Conservation (phyloP, 169 alveolate species). For the Cytauxzoon felis region DNA sequence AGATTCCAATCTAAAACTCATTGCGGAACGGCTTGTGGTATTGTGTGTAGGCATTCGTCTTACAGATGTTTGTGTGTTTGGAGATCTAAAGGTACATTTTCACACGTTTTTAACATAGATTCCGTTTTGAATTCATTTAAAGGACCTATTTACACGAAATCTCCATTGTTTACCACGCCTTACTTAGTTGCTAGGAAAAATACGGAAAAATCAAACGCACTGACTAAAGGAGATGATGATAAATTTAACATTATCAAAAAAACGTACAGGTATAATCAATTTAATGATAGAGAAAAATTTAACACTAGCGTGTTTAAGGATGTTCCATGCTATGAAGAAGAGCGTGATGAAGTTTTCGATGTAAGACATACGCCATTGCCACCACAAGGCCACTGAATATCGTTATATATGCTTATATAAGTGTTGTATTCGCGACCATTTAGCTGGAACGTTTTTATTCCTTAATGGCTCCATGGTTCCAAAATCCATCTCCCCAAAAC, state of each 20-base stretch:
- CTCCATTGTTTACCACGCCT: slow-evolving; percentile 64
- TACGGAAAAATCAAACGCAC: slow-evolving; percentile 3
- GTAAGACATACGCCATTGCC: too few species aligned
- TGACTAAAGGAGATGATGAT: slow-evolving; percentile 3
- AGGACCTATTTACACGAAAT: slow-evolving; percentile 63
- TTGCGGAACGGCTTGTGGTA: slow-evolving; percentile 73
- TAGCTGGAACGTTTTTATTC: too few species aligned
- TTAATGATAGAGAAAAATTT: slow-evolving; percentile 20
- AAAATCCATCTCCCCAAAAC: too few species aligned
- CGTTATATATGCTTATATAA: too few species aligned
- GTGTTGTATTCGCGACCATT: too few species aligned
- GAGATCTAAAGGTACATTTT: slow-evolving; percentile 35
- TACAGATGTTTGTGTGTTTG: slow-evolving; percentile 72
- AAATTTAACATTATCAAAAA: slow-evolving; percentile 4
- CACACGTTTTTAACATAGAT: slow-evolving; percentile 57
- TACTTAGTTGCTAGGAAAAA: slow-evolving; percentile 64
- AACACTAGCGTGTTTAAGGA: not conserved
- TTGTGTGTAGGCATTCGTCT: slow-evolving; percentile 66
- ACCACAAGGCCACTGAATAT: too few species aligned
- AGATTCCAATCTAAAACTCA: slow-evolving; percentile 66
- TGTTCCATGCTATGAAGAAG: not conserved
- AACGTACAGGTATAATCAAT: slow-evolving; percentile 32
- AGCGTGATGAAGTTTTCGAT: slow-evolving; percentile 2
- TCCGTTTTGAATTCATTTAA: slow-evolving; percentile 56
- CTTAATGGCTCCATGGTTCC: too few species aligned